Evolutionary conservation across 176 grass and related monocot species (phyloP).

Genomic region (Phyllostachys edulis): DNA sequence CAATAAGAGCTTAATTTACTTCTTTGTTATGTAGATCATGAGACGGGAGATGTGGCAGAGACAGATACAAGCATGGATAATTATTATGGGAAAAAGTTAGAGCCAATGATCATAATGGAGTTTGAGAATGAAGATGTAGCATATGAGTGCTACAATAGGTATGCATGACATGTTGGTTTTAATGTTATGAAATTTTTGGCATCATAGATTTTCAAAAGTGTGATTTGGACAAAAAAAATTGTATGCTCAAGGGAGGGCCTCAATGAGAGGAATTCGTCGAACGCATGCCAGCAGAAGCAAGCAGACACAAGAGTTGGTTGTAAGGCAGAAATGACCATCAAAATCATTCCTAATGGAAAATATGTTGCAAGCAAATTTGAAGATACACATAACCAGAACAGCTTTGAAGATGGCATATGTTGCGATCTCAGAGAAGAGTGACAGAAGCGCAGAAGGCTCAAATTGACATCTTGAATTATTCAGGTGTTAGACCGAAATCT

Average conservation of each 20-base stretch:
- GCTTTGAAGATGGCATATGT: neutral
- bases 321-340: neutral
- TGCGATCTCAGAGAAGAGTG: neutral
- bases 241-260: too few species aligned
- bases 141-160: constrained; percentile 54
- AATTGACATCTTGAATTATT: neutral
- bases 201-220: constrained; percentile 39
- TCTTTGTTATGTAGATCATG: neutral
- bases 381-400: neutral
- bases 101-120: neutral
- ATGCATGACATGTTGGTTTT: constrained; percentile 47
- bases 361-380: neutral
- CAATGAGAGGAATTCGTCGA: too few species aligned
- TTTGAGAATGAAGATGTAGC: constrained; percentile 39
- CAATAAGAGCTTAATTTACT: too few species aligned
- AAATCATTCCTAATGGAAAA: neutral
- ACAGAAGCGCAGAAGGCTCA: neutral
- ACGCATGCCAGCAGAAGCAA: too few species aligned
- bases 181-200: constrained; percentile 51
- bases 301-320: neutral
- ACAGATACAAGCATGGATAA: neutral
- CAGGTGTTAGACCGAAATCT: neutral
- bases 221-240: constrained; percentile 37
- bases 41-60: neutral
- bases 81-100: neutral